Conservation (phyloP, 1,284 basidiomycete genomes). For the Leucoagaricus sp. region DNA sequence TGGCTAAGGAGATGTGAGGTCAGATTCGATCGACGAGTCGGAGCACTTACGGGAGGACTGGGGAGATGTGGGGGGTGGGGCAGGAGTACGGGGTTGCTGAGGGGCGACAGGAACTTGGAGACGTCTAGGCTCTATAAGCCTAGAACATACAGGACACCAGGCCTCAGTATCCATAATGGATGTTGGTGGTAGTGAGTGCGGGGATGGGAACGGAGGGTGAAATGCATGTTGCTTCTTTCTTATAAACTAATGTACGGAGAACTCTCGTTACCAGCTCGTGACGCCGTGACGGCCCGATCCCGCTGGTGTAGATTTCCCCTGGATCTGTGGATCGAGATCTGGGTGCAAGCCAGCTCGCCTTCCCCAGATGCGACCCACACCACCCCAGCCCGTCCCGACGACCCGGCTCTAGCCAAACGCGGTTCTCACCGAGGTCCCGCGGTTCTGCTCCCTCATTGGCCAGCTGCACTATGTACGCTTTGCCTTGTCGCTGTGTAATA, state of each 20-base stretch:
- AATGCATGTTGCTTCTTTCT: conserved; percentile 14
- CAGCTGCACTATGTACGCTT: background rate
- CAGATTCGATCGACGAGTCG: conserved; percentile 37
- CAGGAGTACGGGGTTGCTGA: conserved; percentile 29
- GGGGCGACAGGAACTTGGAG: conserved; percentile 46
- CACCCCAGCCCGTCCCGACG: conserved; percentile 25
- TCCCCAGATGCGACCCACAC: conserved; percentile 16
- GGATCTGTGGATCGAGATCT: conserved; percentile 24
- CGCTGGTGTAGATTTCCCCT: conserved; percentile 9
- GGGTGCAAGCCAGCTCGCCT: conserved; percentile 1
- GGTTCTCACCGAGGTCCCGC: conserved; percentile 33
- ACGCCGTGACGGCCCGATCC: conserved; percentile 14
- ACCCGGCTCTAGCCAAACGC: conserved; percentile 28
- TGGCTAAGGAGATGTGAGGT: conserved; percentile 20
- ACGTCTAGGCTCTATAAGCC: conserved; percentile 71
- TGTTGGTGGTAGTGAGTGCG: no score
- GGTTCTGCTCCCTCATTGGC: conserved; percentile 17
- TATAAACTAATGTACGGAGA: conserved; percentile 24
- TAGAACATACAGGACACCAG: conserved; percentile 75
- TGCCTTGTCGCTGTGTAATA: background rate
- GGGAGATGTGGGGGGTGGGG: conserved; percentile 38
- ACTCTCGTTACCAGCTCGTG: conserved; percentile 2
- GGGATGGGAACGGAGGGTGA: conserved; percentile 16
- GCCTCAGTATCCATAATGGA: conserved; percentile 54
- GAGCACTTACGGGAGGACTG: conserved; percentile 31